phyloP scores from a whole-genome alignment of 192 early-diverging fungal genomes.

The Piromyces finnis region DNA sequence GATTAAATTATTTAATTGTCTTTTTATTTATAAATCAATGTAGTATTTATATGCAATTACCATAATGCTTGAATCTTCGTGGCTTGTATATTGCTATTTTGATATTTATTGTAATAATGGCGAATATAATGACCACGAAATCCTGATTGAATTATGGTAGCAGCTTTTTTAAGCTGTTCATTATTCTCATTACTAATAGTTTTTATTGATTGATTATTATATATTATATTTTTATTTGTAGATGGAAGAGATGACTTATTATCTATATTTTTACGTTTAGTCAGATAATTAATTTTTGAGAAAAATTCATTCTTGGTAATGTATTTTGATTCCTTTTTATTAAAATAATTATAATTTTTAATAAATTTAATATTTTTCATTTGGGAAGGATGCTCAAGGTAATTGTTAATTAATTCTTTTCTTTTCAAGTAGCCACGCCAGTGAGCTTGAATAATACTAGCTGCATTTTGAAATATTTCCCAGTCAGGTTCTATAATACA shows the following conservation, averaged over 20 bases:
- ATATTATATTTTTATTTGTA: too few species aligned
- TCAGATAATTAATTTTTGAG: background rate
- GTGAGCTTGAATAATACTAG: background rate
- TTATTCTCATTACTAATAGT: background rate
- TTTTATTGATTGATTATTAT: too few species aligned
- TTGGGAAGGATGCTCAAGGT: background rate
- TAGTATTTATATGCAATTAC: background rate
- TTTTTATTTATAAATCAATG: too few species aligned
- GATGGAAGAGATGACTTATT: too few species aligned
- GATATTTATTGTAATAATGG: background rate
- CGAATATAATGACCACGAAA: background rate
- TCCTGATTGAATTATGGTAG: background rate
- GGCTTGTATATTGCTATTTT: background rate
- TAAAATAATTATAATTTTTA: background rate
- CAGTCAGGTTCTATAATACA: background rate
- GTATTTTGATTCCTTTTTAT: background rate
- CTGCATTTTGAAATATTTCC: background rate
- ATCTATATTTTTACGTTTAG: background rate
- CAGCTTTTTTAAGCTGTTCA: background rate
- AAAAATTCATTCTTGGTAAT: background rate
- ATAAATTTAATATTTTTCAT: background rate
- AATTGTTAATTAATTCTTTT: background rate
- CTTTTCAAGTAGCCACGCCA: background rate
- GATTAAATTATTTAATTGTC: too few species aligned
- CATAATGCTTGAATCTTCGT: background rate